These are phyloP conservation scores for Leccinum subtestaceum DNA, from an alignment of 768 basidiomycete genomes.

Conservation along the genomic window DNA sequence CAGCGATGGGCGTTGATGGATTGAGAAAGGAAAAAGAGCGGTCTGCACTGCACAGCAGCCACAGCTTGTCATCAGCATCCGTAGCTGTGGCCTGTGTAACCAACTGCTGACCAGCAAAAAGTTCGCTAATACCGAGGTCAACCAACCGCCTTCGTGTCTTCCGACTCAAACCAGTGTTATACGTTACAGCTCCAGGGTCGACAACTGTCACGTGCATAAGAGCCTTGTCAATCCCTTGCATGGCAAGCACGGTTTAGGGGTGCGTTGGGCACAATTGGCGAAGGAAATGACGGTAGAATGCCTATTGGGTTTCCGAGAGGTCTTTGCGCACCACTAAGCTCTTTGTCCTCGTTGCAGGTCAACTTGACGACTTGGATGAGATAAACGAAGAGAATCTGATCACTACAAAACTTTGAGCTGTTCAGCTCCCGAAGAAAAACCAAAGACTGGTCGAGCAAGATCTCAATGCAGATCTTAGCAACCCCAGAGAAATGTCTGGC, in stretches of 20 bases:
- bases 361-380: conserved; percentile 7
- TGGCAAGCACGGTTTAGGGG: conserved; percentile 67
- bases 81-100: not conserved
- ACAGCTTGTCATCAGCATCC: conserved; percentile 14
- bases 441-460: conserved; percentile 34
- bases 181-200: conserved; percentile 45
- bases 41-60: conserved; percentile 71
- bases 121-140: conserved; percentile 75
- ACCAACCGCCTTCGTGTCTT: conserved; percentile 60
- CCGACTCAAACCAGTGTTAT: conserved; percentile 52
- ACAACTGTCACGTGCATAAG: conserved; percentile 69
- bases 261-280: conserved; percentile 61
- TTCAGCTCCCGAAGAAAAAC: conserved; percentile 43
- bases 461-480: conserved; percentile 17
- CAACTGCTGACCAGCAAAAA: conserved; percentile 75
- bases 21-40: conserved; percentile 76
- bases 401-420: conserved; percentile 1
- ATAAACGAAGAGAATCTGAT: conserved; percentile 4
- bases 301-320: conserved; percentile 23
- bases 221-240: conserved; percentile 77
- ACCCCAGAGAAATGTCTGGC: conserved; percentile 5
- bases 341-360: not conserved
- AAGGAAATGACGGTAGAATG: conserved; percentile 65
- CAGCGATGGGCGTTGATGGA: conserved; percentile 48
- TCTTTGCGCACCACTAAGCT: not conserved